A percentile compares a stretch with the other conserved stretches of the same genome.
Evolutionary conservation across 129 eudicot species (phyloP).

Genomic region (Helianthus annuus): HanXRQr2.0-SUNRISE NC_035447.2:94236093-94236592

Average conservation of each 20-base stretch:
- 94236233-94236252: constrained; percentile 56
- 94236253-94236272: constrained; percentile 71
- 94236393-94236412: constrained; percentile 81
- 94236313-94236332: constrained; percentile 78
- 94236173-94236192: background rate
- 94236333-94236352: constrained; percentile 91
- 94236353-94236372: constrained; percentile 93
- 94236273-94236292: constrained; percentile 83
- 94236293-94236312: constrained; percentile 83
- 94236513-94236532: constrained; percentile 81
- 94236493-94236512: constrained; percentile 85
- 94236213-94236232: constrained; percentile 61
- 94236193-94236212: constrained; percentile 74
- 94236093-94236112: too few species aligned
- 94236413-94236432: background rate
- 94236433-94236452: background rate
- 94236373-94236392: constrained; percentile 87
- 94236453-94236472: constrained; percentile 6
- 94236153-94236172: background rate
- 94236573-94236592: constrained; percentile 68
- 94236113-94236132: too few species aligned
- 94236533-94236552: constrained; percentile 91
- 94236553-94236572: constrained; percentile 80
- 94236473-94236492: constrained; percentile 70
- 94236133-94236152: background rate